Conservation (phyloP, 441 rosid genomes). For the Omphalea diandra region DNA sequence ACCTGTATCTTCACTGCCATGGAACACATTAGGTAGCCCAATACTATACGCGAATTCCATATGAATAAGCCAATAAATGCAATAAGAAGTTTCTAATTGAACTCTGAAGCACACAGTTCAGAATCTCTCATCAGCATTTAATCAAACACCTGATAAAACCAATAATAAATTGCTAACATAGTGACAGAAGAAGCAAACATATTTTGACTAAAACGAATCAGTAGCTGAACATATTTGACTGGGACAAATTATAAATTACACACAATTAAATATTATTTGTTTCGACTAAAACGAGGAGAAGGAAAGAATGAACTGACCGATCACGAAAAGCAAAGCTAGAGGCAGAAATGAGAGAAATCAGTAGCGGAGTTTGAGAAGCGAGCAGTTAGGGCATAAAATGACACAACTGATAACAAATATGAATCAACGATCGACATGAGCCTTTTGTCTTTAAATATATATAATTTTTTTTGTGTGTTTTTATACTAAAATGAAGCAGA, state of each 20-base stretch:
- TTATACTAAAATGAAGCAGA: neutral
- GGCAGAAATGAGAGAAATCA: slow-evolving; percentile 17
- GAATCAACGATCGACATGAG: slow-evolving; percentile 3
- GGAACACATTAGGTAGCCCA: slow-evolving; percentile 32
- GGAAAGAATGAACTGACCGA: slow-evolving; percentile 33
- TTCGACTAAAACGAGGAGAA: slow-evolving; percentile 1
- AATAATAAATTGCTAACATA: neutral
- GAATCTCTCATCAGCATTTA: slow-evolving; percentile 34
- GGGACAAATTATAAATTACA: neutral
- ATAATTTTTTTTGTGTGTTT: neutral
- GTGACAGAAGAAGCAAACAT: neutral
- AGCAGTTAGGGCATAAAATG: slow-evolving; percentile 25
- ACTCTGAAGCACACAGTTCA: slow-evolving; percentile 22
- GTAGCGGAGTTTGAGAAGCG: slow-evolving; percentile 28
- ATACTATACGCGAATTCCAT: slow-evolving; percentile 63
- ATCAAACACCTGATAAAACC: slow-evolving; percentile 45
- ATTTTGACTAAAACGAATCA: slow-evolving; percentile 9
- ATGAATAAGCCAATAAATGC: slow-evolving; percentile 9
- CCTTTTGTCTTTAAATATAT: neutral
- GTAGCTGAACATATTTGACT: neutral
- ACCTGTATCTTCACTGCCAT: slow-evolving; percentile 1
- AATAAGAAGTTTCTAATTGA: neutral
- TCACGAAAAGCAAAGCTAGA: slow-evolving; percentile 16
- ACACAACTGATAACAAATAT: slow-evolving; percentile 3
- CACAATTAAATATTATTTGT: neutral